Conservation (phyloP, 2,329 filamentous ascomycete species). For the Fusarium odoratissimum region DNA sequence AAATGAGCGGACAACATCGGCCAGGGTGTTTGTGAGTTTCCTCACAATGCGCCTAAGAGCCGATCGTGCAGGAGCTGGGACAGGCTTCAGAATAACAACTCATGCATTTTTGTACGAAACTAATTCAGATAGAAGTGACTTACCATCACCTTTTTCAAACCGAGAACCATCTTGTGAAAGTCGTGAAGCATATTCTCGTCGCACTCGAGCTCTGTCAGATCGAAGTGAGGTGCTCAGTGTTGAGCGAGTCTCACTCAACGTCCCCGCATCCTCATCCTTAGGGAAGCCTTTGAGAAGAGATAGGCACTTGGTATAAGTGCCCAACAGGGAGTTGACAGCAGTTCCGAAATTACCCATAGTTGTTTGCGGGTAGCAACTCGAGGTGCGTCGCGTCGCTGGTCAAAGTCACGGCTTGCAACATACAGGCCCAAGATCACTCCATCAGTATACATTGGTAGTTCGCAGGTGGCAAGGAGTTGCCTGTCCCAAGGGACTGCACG, state of each 20-base stretch:
- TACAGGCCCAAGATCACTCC: slow-evolving; percentile 17
- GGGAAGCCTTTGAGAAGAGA: slow-evolving; percentile 54
- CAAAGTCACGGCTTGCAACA: slow-evolving; percentile 16
- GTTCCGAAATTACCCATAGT: slow-evolving; percentile 55
- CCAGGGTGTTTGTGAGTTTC: slow-evolving; percentile 56
- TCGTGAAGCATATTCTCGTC: slow-evolving; percentile 56
- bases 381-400: not conserved
- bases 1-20: slow-evolving; percentile 51
- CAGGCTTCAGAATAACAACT: slow-evolving; percentile 23
- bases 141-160: slow-evolving; percentile 62
- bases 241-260: slow-evolving; percentile 40
- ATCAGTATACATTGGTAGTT: slow-evolving; percentile 32
- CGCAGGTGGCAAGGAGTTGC: slow-evolving; percentile 17
- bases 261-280: slow-evolving; percentile 30
- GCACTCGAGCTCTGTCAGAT: slow-evolving; percentile 55
- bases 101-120: slow-evolving; percentile 12
- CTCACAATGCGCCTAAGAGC: slow-evolving; percentile 56
- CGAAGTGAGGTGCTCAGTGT: slow-evolving; percentile 52
- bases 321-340: slow-evolving; percentile 57
- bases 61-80: slow-evolving; percentile 53
- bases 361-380: not conserved
- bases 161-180: slow-evolving; percentile 55
- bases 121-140: slow-evolving; percentile 38
- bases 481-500: slow-evolving; percentile 32
- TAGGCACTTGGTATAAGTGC: slow-evolving; percentile 61